phyloP scores from a whole-genome alignment of 345 rosid species.

The Bruguiera parviflora region DNA sequence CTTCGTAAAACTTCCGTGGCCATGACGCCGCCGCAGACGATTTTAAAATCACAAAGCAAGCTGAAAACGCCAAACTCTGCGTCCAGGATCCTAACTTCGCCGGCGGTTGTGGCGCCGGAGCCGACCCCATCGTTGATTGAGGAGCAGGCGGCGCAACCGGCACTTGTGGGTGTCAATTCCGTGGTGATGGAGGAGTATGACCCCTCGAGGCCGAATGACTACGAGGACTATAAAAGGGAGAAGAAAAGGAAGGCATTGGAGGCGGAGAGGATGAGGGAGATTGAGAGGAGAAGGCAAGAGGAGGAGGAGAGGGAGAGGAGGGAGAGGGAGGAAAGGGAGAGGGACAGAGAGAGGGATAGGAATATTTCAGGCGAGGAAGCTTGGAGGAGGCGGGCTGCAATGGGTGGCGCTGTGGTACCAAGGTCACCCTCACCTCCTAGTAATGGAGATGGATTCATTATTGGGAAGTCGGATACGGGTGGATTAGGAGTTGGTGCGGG shows the following conservation, averaged over 20 bases:
- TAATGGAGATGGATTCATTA: constrained; percentile 53
- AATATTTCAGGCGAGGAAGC: constrained; percentile 97
- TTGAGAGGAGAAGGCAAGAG: constrained; percentile 75
- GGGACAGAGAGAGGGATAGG: constrained; percentile 32
- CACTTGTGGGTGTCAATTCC: constrained; percentile 72
- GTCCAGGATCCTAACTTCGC: constrained; percentile 14
- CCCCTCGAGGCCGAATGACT: constrained; percentile 90
- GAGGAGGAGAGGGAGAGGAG: constrained; percentile 72
- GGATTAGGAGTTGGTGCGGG: constrained; percentile 97
- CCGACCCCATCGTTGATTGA: constrained; percentile 2
- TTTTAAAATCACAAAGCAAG: constrained; percentile 59
- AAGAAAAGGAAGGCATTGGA: constrained; percentile 70
- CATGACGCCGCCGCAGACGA: constrained; percentile 60
- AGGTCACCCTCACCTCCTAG: constrained; percentile 78
- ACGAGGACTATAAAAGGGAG: constrained; percentile 81
- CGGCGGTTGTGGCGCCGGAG: constrained; percentile 14
- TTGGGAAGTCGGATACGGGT: constrained; percentile 81
- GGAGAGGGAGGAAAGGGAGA: constrained; percentile 48
- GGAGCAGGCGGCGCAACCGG: constrained; percentile 49
- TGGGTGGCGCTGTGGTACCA: constrained; percentile 62
- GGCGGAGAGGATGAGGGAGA: constrained; percentile 74
- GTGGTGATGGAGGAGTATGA: constrained; percentile 87
- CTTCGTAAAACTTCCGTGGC: constrained; percentile 73
- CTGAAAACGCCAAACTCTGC: constrained; percentile 31
- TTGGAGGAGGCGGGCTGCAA: constrained; percentile 89